Conservation (phyloP, 306 rosid species). For the Mimosa pudica region DNA sequence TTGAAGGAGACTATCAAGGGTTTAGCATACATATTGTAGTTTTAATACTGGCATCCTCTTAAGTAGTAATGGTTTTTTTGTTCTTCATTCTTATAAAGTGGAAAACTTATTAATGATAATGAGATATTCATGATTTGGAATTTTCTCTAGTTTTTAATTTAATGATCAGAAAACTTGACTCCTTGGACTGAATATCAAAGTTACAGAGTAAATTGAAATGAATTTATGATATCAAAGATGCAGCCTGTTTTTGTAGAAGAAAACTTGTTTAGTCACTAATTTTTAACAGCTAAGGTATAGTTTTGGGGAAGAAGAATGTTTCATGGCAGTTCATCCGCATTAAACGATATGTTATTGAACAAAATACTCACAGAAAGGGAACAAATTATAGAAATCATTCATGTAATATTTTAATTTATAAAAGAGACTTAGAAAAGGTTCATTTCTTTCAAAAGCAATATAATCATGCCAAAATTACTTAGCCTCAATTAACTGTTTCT, state of each 20-base stretch:
- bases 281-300: background rate
- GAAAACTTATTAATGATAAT: background rate
- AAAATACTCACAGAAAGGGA: background rate
- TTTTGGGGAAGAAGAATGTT: background rate
- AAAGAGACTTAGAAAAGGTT: background rate
- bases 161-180: background rate
- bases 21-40: background rate
- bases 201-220: background rate
- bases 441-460: background rate
- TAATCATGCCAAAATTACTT: slow-evolving; percentile 9
- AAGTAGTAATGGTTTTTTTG: background rate
- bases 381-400: background rate
- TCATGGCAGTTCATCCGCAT: background rate
- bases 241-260: background rate
- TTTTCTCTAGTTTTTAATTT: background rate
- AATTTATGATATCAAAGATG: background rate
- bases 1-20: background rate
- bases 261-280: background rate
- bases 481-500: background rate
- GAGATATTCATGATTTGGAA: background rate
- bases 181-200: no score
- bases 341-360: background rate
- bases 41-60: background rate
- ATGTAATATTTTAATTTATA: no score
- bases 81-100: background rate